These are phyloP conservation scores for Scortechinia acanthostroma DNA, from an alignment of 2,329 filamentous ascomycete species.

Conservation along the genomic window DNA sequence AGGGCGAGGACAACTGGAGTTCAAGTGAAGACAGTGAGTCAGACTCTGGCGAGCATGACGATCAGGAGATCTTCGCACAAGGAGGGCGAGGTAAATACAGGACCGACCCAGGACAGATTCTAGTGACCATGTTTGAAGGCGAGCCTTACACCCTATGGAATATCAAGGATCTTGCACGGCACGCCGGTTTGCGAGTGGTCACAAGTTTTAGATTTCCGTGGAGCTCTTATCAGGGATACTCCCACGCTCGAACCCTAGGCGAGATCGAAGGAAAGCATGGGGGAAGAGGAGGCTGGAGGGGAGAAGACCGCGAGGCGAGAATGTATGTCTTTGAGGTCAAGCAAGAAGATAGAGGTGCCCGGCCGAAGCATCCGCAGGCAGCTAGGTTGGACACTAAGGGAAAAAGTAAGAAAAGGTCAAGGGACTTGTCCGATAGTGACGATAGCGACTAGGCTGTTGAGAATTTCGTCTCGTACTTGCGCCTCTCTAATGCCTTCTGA, in stretches of 20 bases:
- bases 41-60: background rate
- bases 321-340: constrained; percentile 2
- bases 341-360: background rate
- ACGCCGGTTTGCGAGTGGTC: background rate
- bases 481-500: too few species aligned
- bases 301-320: background rate
- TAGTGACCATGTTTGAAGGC: background rate
- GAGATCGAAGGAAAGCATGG: background rate
- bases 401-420: constrained; percentile 1
- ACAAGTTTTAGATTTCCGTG: background rate
- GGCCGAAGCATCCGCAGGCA: background rate
- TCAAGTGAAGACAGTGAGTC: background rate
- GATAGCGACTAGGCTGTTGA: constrained; percentile 1
- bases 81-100: too few species aligned
- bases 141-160: constrained; percentile 2
- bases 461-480: too few species aligned
- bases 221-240: constrained; percentile 1
- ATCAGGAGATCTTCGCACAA: background rate
- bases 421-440: background rate
- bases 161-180: constrained; percentile 1
- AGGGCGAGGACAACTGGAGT: background rate
- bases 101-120: background rate
- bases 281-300: background rate
- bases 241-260: background rate
- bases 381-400: too few species aligned